These are phyloP conservation scores for Lithohypha guttulata DNA, from an alignment of 2,329 filamentous ascomycete genomes.

Conservation along the genomic window DNA sequence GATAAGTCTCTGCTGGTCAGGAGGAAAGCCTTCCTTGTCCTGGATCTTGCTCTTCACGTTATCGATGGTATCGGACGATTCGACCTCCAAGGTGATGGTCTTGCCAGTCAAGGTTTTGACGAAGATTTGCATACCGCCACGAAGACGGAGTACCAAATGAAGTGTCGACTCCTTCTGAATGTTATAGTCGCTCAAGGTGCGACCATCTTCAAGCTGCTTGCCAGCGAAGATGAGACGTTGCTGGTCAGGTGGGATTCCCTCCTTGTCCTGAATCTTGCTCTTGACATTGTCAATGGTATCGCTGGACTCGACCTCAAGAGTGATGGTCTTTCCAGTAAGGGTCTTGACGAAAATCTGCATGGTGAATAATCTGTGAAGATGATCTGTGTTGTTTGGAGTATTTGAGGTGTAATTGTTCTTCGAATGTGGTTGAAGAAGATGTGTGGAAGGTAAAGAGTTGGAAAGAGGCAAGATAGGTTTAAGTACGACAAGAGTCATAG, in stretches of 20 bases:
- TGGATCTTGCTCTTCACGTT: constrained; percentile 65
- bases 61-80: constrained; percentile 58
- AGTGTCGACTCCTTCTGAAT: constrained; percentile 86
- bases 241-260: constrained; percentile 87
- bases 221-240: constrained; percentile 89
- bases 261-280: constrained; percentile 70
- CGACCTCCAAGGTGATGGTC: constrained; percentile 59
- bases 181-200: constrained; percentile 89
- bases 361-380: constrained; percentile 11
- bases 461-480: constrained; percentile 21
- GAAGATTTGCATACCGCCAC: constrained; percentile 77
- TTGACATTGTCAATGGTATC: constrained; percentile 95
- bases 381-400: not conserved
- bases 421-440: constrained; percentile 49
- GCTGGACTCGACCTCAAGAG: constrained; percentile 75
- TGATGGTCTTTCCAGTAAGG: constrained; percentile 79
- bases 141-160: constrained; percentile 68
- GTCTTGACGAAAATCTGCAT: constrained; percentile 44
- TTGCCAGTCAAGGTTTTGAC: constrained; percentile 72
- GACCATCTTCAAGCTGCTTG: constrained; percentile 87
- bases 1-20: constrained; percentile 60
- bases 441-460: constrained; percentile 13
- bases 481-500: constrained; percentile 23
- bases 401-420: constrained; percentile 21
- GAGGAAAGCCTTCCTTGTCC: constrained; percentile 69